Conservation (phyloP, 2,329 filamentous ascomycete species). For the Pseudocercospora vitis region DNA sequence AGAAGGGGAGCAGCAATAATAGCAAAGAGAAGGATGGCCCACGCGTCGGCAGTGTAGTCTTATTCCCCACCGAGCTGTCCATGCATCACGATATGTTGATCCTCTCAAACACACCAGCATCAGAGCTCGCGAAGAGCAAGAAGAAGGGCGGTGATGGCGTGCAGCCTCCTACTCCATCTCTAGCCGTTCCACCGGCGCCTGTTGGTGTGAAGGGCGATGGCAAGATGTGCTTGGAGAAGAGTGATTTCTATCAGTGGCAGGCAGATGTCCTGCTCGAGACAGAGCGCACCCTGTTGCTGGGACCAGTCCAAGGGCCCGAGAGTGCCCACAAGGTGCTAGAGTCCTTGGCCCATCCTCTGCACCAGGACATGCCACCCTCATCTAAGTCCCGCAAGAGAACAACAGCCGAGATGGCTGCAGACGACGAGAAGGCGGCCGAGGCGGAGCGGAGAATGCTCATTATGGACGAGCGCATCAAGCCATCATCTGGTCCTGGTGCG, state of each 20-base stretch:
- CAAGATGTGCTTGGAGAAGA: slow-evolving; percentile 73
- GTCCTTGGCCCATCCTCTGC: slow-evolving; percentile 71
- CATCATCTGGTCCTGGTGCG: slow-evolving; percentile 56
- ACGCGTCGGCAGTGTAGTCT: slow-evolving; percentile 72
- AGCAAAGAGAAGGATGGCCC: slow-evolving; percentile 45
- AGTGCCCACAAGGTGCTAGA: slow-evolving; percentile 73
- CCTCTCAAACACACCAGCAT: slow-evolving; percentile 67
- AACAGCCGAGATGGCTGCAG: slow-evolving; percentile 88
- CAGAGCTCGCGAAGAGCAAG: slow-evolving; percentile 51
- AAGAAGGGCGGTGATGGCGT: slow-evolving; percentile 42
- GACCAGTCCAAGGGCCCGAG: slow-evolving; percentile 68
- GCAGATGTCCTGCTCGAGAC: slow-evolving; percentile 72
- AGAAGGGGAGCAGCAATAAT: slow-evolving; percentile 40
- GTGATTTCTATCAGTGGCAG: slow-evolving; percentile 73
- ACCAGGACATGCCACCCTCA: slow-evolving; percentile 72
- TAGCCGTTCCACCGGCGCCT: slow-evolving; percentile 47
- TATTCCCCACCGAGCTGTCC: slow-evolving; percentile 79
- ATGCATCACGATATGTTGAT: slow-evolving; percentile 73
- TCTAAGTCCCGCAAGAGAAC: slow-evolving; percentile 92
- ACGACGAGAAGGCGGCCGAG: slow-evolving; percentile 86
- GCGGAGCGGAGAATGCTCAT: slow-evolving; percentile 91
- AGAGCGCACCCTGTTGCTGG: slow-evolving; percentile 71
- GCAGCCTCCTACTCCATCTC: slow-evolving; percentile 50
- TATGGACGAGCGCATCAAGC: slow-evolving; percentile 76
- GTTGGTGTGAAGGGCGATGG: slow-evolving; percentile 48